phyloP scores from a whole-genome alignment of 2,329 filamentous ascomycete genomes.

The Epichloe bromicola region DNA sequence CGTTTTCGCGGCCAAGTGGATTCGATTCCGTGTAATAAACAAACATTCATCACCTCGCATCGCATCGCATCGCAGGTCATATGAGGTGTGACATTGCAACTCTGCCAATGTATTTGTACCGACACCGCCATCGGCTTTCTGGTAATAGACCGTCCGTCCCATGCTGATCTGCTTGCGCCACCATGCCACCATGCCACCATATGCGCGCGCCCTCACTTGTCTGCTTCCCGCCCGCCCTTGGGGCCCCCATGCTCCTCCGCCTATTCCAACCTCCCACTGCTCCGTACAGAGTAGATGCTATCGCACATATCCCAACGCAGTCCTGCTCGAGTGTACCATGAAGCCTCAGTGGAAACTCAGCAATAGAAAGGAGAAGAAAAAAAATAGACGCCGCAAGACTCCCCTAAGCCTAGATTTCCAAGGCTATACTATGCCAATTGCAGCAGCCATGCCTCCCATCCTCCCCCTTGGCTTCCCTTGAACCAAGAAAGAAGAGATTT shows the following conservation, averaged over 20 bases:
- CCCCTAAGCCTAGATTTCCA: background rate
- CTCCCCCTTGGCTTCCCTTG: background rate
- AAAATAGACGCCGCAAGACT: background rate
- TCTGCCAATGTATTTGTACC: background rate
- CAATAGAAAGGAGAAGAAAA: background rate
- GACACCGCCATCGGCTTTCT: background rate
- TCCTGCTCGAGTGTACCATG: background rate
- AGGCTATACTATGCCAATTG: background rate
- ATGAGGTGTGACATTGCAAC: background rate
- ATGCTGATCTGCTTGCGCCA: constrained; percentile 1
- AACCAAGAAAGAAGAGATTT: background rate
- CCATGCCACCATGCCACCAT: constrained; percentile 3
- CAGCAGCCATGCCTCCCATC: background rate
- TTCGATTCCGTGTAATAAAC: background rate
- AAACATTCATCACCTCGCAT: background rate
- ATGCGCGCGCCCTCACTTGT: background rate
- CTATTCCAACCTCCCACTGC: background rate
- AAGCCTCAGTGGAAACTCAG: background rate
- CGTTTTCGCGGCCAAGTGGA: background rate
- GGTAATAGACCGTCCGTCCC: background rate
- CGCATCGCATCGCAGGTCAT: background rate
- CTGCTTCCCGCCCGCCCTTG: background rate
- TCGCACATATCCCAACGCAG: background rate
- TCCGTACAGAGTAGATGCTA: background rate
- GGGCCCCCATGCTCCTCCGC: background rate